Percentiles rank a stretch among this genome's conserved stretches.
phyloP scores from a whole-genome alignment of 768 basidiomycete species.

The Mycena rebaudengoi region DNA sequence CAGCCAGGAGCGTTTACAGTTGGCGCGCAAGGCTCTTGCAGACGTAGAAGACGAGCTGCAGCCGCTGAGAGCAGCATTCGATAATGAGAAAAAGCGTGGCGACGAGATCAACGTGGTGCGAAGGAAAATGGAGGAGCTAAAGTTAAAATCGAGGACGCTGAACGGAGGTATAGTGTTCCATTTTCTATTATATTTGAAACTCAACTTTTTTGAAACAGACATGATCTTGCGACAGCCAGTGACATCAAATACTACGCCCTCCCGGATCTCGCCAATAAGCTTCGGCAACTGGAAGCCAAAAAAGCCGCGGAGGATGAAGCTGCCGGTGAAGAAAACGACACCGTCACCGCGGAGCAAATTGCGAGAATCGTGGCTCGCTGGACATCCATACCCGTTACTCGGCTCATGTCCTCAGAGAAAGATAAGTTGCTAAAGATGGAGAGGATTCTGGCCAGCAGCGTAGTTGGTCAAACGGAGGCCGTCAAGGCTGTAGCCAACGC shows the following conservation, averaged over 20 bases:
- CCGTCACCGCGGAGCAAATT: slow-evolving; percentile 88
- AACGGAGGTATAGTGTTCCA: slow-evolving; percentile 70
- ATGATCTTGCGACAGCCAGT: slow-evolving; percentile 79
- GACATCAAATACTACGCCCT: slow-evolving; percentile 93
- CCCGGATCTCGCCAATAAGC: slow-evolving; percentile 81
- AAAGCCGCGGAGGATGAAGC: slow-evolving; percentile 77
- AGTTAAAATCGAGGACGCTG: slow-evolving; percentile 92
- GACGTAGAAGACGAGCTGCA: slow-evolving; percentile 86
- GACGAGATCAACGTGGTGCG: slow-evolving; percentile 82
- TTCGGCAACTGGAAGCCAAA: slow-evolving; percentile 75
- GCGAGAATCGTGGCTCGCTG: slow-evolving; percentile 94
- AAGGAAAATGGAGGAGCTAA: slow-evolving; percentile 88
- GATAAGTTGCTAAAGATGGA: slow-evolving; percentile 92
- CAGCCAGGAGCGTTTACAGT: slow-evolving; percentile 81
- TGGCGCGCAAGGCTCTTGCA: slow-evolving; percentile 80
- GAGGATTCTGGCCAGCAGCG: slow-evolving; percentile 75
- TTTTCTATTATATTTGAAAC: slow-evolving; percentile 18
- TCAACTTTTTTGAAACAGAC: slow-evolving; percentile 49
- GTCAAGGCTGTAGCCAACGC: slow-evolving; percentile 95
- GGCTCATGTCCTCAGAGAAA: slow-evolving; percentile 87
- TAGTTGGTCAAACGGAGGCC: slow-evolving; percentile 92
- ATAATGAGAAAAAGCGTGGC: slow-evolving; percentile 83
- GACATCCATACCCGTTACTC: slow-evolving; percentile 92
- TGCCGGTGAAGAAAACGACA: slow-evolving; percentile 63
- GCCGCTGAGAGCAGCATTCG: slow-evolving; percentile 86